These are phyloP conservation scores for Leucosporidium yakuticum DNA, from an alignment of 768 basidiomycete genomes.

Conservation along the genomic window DNA sequence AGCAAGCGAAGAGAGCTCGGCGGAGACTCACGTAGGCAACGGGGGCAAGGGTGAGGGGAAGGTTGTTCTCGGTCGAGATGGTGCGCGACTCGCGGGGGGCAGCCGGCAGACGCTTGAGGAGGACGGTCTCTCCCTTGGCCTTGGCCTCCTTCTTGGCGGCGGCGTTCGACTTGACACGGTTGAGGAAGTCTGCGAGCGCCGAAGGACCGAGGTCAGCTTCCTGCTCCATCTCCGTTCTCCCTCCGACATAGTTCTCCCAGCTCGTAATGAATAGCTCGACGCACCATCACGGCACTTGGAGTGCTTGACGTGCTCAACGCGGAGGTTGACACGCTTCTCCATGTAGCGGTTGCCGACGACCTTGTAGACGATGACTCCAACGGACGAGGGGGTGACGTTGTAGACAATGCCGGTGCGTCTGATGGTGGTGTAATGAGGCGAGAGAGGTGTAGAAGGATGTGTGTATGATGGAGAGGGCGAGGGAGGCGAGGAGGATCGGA, in stretches of 20 bases:
- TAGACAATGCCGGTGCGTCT: slow-evolving; percentile 97
- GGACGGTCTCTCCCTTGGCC: slow-evolving; percentile 79
- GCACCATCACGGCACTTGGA: slow-evolving; percentile 78
- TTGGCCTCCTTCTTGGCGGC: slow-evolving; percentile 74
- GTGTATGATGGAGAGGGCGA: slow-evolving; percentile 3
- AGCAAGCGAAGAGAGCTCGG: background rate
- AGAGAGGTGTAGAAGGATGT: slow-evolving; percentile 37
- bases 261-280: background rate
- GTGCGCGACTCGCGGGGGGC: slow-evolving; percentile 72
- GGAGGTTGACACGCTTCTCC: slow-evolving; percentile 98
- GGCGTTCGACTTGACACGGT: slow-evolving; percentile 89
- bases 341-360: slow-evolving; percentile 98
- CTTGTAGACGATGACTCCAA: slow-evolving; percentile 97
- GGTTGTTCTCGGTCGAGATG: slow-evolving; percentile 64
- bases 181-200: slow-evolving; percentile 66
- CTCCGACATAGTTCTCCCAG: no score
- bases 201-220: background rate
- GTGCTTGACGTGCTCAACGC: slow-evolving; percentile 85
- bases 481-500: background rate
- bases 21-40: slow-evolving; percentile 61
- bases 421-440: slow-evolving; percentile 23
- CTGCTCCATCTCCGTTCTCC: no score
- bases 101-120: slow-evolving; percentile 76
- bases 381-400: slow-evolving; percentile 91
- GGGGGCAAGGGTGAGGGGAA: slow-evolving; percentile 87